phyloP scores from a whole-genome alignment of 768 basidiomycete genomes.

The Tylopilus sp. region DNA sequence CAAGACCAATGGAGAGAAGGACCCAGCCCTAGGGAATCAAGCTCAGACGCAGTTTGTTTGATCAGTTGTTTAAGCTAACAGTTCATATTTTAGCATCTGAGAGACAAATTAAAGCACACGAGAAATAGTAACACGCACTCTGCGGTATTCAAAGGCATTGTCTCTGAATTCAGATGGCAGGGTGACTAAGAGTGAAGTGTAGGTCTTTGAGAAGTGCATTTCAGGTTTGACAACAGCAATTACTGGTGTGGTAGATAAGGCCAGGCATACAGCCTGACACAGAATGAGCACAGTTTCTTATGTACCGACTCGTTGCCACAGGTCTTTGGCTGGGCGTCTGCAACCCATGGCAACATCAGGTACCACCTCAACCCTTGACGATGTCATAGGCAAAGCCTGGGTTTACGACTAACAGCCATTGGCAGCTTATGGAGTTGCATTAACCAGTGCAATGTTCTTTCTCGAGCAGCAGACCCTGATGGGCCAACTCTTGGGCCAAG shows the following conservation, averaged over 20 bases:
- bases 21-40: conserved; percentile 63
- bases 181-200: conserved; percentile 54
- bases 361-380: not conserved
- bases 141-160: conserved; percentile 81
- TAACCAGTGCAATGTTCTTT: too few species aligned
- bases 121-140: conserved; percentile 50
- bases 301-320: not conserved
- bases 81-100: not conserved
- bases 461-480: too few species aligned
- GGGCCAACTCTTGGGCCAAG: too few species aligned
- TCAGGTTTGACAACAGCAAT: not conserved
- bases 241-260: not conserved
- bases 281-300: not conserved
- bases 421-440: too few species aligned
- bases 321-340: too few species aligned
- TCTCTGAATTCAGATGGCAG: conserved; percentile 76
- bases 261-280: not conserved
- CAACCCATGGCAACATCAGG: not conserved
- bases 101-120: too few species aligned
- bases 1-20: conserved; percentile 47
- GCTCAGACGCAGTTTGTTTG: conserved; percentile 75
- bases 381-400: too few species aligned
- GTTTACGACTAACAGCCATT: too few species aligned
- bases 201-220: conserved; percentile 78
- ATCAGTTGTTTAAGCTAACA: conserved; percentile 88